Evolutionary conservation across 2,329 filamentous ascomycete genomes (phyloP).

Genomic region (Parastagonospora nodorum): DNA sequence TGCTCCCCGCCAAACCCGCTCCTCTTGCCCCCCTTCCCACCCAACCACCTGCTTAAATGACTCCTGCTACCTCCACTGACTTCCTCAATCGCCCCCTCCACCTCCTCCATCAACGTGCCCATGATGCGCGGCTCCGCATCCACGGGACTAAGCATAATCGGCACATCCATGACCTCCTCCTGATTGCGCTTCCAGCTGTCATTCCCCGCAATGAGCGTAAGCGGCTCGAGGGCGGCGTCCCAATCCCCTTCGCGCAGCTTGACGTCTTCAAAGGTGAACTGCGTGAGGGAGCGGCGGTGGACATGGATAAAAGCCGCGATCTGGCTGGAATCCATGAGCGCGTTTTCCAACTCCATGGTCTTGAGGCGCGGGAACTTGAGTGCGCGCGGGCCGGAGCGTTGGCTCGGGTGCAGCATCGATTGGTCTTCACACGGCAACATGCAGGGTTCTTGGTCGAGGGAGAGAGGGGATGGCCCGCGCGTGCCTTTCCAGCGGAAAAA

Average conservation of each 20-base stretch:
- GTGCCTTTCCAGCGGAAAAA: constrained; percentile 77
- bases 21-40: constrained; percentile 20
- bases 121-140: constrained; percentile 42
- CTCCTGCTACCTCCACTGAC: constrained; percentile 19
- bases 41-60: constrained; percentile 34
- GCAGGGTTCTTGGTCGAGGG: constrained; percentile 71
- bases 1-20: constrained; percentile 42
- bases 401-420: constrained; percentile 31
- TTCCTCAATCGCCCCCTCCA: constrained; percentile 33
- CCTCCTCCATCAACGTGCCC: constrained; percentile 40
- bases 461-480: constrained; percentile 75
- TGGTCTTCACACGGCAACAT: constrained; percentile 59
- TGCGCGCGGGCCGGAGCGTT: constrained; percentile 46
- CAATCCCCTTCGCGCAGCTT: constrained; percentile 73
- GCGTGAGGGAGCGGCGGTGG: constrained; percentile 71
- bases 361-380: constrained; percentile 69
- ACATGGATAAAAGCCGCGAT: constrained; percentile 69
- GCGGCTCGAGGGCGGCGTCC: constrained; percentile 79
- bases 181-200: constrained; percentile 50
- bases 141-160: constrained; percentile 44
- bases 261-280: constrained; percentile 82
- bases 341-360: constrained; percentile 73
- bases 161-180: constrained; percentile 49
- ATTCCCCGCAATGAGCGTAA: constrained; percentile 56
- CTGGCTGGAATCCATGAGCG: constrained; percentile 71